Base-by-base conservation (phyloP, 345 rosid genomes). In the Salix dunnii region DNA sequence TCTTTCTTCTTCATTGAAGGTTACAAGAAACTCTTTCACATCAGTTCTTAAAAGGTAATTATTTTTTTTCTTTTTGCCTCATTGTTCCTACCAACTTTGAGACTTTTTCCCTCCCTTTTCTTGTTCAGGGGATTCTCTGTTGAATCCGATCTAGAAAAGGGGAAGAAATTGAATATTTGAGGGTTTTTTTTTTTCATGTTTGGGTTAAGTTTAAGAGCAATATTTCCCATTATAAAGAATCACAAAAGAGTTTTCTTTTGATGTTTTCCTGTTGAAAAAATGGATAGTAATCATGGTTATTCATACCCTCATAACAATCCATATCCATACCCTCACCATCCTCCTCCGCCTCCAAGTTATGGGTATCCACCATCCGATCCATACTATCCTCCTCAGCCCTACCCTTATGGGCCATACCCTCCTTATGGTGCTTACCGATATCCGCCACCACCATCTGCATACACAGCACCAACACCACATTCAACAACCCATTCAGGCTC, bases 321-420 rank as follows among this genome's bases (percentile, higher is more conserved):
- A 28, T 85, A 91, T 72, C 86, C 89, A 58, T 86, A 84, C 63
- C 84, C 63, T 23, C 33, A 71, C 8, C 65, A 68, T 33, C 63
- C 74, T 38, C 72, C 85, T 78, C 79, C 82, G 40, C 78, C 82
- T 6, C 83, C 79, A 21, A 71, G 25, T 72, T 68, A 84, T 74
- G 89, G 80, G 33, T 88, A 90, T 71, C 88, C 92, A 36, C 87
- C 93, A 43, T 77, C 86, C 68, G 93, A 86, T 81, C 83, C 90
- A 68, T 88, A 84, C 60, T 80, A 79, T 28, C 79, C 77, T 42
- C 62, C 84, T 8, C 81, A 88, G 33, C 87, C 89, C 2, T 77
- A 81, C 33, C 70, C 79, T 8, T 68, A 74, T 35, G 16, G 40
- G 27, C 70, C 76, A 61, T 74, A 73, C 21, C 82, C 86, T 7